A percentile compares a stretch with the other conserved stretches of the same genome.
Evolutionary conservation across 2,329 filamentous ascomycete genomes (phyloP).

Genomic region (Grosmannia clavigera): DNA sequence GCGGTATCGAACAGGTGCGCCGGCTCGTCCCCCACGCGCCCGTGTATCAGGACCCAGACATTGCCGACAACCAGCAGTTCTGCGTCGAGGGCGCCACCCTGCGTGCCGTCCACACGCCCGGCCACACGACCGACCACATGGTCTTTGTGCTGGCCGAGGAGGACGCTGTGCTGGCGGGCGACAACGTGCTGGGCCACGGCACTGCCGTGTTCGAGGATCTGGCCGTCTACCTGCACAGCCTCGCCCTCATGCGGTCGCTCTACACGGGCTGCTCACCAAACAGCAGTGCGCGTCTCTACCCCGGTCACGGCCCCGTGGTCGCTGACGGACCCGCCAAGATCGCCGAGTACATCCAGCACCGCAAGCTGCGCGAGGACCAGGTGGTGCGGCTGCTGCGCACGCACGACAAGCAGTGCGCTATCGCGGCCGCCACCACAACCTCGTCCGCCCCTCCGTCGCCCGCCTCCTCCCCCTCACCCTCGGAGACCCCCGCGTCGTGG

Average conservation of each 20-base stretch:
- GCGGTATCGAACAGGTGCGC: slow-evolving; percentile 59
- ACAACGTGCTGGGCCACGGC: slow-evolving; percentile 64
- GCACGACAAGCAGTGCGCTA: slow-evolving; percentile 1
- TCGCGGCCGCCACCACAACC: background rate
- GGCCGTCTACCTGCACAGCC: slow-evolving; percentile 43
- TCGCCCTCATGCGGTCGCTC: slow-evolving; percentile 46
- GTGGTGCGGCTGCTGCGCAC: slow-evolving; percentile 52
- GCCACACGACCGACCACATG: slow-evolving; percentile 62
- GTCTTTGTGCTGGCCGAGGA: slow-evolving; percentile 49
- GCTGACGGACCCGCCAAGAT: slow-evolving; percentile 61
- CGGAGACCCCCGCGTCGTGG: slow-evolving; percentile 32
- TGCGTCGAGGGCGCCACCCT: slow-evolving; percentile 42
- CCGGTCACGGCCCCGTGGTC: slow-evolving; percentile 74
- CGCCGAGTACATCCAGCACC: slow-evolving; percentile 70
- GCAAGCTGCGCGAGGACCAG: slow-evolving; percentile 67
- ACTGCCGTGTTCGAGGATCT: slow-evolving; percentile 63
- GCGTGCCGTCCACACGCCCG: slow-evolving; percentile 51
- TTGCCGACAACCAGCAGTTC: slow-evolving; percentile 37
- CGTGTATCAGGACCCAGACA: slow-evolving; percentile 48
- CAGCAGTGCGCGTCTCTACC: slow-evolving; percentile 59
- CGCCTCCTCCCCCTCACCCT: background rate
- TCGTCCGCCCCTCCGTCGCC: background rate
- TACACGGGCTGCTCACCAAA: slow-evolving; percentile 45
- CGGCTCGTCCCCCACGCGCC: slow-evolving; percentile 47
- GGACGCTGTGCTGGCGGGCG: slow-evolving; percentile 58